Percentiles rank a stretch among this genome's conserved stretches.
These are phyloP conservation scores for Leccinum insolens DNA, from an alignment of 1,284 basidiomycete species.

Conservation along the genomic window DNA sequence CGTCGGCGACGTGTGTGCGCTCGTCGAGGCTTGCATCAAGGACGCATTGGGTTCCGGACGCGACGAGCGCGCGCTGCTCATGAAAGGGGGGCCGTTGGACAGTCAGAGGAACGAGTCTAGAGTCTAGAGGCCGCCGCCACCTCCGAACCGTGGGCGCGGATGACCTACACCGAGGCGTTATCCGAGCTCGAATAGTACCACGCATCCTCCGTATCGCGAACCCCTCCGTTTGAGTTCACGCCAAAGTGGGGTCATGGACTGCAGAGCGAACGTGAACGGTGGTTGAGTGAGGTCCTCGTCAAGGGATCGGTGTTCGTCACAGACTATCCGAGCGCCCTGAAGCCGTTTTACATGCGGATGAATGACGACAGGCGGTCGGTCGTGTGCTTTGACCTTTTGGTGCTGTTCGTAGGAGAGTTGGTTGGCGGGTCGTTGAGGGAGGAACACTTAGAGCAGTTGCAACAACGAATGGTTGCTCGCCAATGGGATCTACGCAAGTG, in stretches of 20 bases:
- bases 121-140: conserved; percentile 40
- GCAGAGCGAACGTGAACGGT: conserved; percentile 91
- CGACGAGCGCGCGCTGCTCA: conserved; percentile 40
- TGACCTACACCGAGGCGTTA: conserved; percentile 84
- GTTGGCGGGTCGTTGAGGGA: conserved; percentile 92
- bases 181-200: conserved; percentile 52
- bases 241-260: conserved; percentile 76
- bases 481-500: conserved; percentile 93
- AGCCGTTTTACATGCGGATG: conserved; percentile 96
- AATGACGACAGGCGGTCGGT: conserved; percentile 64
- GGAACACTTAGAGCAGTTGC: conserved; percentile 68
- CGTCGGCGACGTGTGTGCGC: conserved; percentile 64
- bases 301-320: conserved; percentile 88
- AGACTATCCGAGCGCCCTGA: conserved; percentile 81
- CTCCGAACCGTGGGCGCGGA: conserved; percentile 60
- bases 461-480: conserved; percentile 71
- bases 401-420: conserved; percentile 89
- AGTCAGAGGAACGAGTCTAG: conserved; percentile 19
- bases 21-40: conserved; percentile 73
- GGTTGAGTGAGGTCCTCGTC: conserved; percentile 73
- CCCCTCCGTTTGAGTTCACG: conserved; percentile 51
- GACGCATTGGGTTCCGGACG: conserved; percentile 40
- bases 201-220: conserved; percentile 22
- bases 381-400: conserved; percentile 93
- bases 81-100: conserved; percentile 37